Conservation (phyloP, 2,329 filamentous ascomycete species). For the Neonectria ditissima region DNA sequence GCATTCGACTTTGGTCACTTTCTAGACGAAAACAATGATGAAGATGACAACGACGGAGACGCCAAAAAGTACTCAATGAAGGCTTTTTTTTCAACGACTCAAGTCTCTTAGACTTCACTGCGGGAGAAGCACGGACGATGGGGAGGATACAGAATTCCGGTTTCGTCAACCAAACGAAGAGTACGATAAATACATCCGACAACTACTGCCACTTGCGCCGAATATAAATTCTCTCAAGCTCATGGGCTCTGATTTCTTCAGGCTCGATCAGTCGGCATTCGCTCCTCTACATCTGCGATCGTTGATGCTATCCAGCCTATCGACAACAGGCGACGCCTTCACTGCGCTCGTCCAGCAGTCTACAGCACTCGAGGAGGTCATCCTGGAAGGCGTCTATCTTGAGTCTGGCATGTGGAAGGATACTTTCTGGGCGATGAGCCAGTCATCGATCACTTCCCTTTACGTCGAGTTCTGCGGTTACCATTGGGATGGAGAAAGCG, state of each 20-base stretch:
- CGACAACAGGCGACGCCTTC: slow-evolving; percentile 1
- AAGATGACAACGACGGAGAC: neutral
- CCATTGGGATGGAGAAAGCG: slow-evolving; percentile 2
- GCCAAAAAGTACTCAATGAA: neutral
- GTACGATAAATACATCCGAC: slow-evolving; percentile 11
- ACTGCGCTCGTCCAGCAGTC: slow-evolving; percentile 10
- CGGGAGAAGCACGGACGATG: neutral
- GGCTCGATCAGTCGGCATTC: slow-evolving; percentile 8
- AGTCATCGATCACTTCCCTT: slow-evolving; percentile 13
- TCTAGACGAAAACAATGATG: neutral
- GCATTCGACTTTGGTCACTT: slow-evolving; percentile 22
- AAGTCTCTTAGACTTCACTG: slow-evolving; percentile 10
- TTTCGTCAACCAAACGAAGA: neutral
- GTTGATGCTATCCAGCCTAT: slow-evolving; percentile 4
- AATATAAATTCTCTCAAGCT: slow-evolving; percentile 12
- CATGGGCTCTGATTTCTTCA: neutral
- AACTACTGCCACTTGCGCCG: slow-evolving; percentile 7
- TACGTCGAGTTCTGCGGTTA: slow-evolving; percentile 16
- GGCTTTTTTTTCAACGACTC: slow-evolving; percentile 9
- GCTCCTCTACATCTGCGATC: slow-evolving; percentile 1
- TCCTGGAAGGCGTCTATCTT: slow-evolving; percentile 5
- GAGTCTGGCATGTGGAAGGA: slow-evolving; percentile 18
- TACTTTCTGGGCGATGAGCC: slow-evolving; percentile 3
- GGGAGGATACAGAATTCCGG: slow-evolving; percentile 11
- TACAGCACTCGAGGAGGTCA: neutral